Evolutionary conservation across 768 basidiomycete species (phyloP).

Genomic region (Phylloporus rhodoxanthus): DNA sequence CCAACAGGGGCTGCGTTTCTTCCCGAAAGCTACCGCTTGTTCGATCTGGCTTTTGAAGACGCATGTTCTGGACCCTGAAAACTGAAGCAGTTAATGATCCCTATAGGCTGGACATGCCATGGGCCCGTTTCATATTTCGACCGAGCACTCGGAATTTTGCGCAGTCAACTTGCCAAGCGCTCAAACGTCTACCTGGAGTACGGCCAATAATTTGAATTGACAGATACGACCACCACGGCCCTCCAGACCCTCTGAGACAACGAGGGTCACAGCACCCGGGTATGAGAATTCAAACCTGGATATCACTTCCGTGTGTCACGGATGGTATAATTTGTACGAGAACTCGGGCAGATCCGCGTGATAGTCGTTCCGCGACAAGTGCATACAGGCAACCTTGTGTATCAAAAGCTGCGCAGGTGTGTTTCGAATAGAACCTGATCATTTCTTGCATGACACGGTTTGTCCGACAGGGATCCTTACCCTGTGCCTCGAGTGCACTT

Average conservation of each 20-base stretch:
- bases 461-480: constrained; percentile 16
- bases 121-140: constrained; percentile 36
- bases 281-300: constrained; percentile 13
- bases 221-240: constrained; percentile 14
- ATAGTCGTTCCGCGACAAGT: constrained; percentile 21
- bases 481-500: constrained; percentile 27
- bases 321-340: constrained; percentile 23
- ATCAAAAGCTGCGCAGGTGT: constrained; percentile 33
- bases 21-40: constrained; percentile 32
- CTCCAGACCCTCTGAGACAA: constrained; percentile 30
- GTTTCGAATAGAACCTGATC: constrained; percentile 19
- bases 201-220: neutral
- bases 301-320: constrained; percentile 19
- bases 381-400: constrained; percentile 32
- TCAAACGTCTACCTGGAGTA: neutral
- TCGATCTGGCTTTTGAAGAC: constrained; percentile 27
- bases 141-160: constrained; percentile 40
- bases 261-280: constrained; percentile 4
- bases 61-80: constrained; percentile 14
- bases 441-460: neutral
- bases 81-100: constrained; percentile 14
- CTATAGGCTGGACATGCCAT: constrained; percentile 24
- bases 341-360: constrained; percentile 23
- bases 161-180: constrained; percentile 16
- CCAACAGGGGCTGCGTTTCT: constrained; percentile 32